Evolutionary conservation across 306 rosid genomes (phyloP).

Genomic region (Argentina anserina): DNA sequence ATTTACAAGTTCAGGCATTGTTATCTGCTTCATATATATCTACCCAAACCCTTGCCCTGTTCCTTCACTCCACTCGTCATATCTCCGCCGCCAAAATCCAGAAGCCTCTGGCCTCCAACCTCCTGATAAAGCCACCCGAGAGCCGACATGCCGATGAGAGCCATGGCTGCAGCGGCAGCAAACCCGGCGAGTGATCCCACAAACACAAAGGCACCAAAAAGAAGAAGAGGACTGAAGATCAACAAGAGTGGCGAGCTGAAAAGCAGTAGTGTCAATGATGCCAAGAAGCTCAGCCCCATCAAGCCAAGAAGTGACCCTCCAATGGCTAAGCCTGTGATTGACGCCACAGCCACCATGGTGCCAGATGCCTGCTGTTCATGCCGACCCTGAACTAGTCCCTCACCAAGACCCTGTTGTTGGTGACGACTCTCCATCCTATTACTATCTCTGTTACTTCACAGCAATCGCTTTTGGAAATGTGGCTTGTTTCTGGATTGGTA

Average conservation of each 20-base stretch:
- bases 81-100: not conserved
- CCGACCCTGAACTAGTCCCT: not conserved
- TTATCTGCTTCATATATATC: not conserved
- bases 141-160: not conserved
- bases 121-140: slow-evolving; percentile 15
- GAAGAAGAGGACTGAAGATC: slow-evolving; percentile 22
- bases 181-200: slow-evolving; percentile 4
- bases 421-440: not conserved
- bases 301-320: slow-evolving; percentile 24
- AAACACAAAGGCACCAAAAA: slow-evolving; percentile 9
- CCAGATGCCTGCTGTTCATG: slow-evolving; percentile 5
- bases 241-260: slow-evolving; percentile 24
- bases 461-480: not conserved
- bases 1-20: not conserved
- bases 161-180: slow-evolving; percentile 21
- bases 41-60: not conserved
- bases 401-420: not conserved
- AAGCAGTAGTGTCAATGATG: slow-evolving; percentile 19
- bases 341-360: not conserved
- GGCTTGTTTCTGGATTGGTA: not conserved
- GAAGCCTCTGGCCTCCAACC: not conserved
- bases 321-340: slow-evolving; percentile 12
- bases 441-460: not conserved
- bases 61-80: not conserved
- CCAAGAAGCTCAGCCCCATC: slow-evolving; percentile 32